Evolutionary conservation across 371 early-diverging fungal genomes (phyloP).

Genomic region (Actinomucor elegans): DNA sequence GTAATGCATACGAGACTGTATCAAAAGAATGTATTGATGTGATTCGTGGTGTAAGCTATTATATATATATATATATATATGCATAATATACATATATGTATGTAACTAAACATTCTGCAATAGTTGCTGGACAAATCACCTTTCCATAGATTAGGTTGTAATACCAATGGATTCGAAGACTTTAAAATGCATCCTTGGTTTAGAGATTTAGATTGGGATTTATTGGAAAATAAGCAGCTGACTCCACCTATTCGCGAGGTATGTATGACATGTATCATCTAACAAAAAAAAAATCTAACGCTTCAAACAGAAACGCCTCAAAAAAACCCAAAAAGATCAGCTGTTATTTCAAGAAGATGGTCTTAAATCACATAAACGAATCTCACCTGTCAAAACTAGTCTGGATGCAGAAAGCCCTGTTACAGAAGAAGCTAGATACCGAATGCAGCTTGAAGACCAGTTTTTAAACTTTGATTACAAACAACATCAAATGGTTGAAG

Average conservation of each 20-base stretch:
- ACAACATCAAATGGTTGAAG: constrained; percentile 16
- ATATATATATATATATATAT: too few species aligned
- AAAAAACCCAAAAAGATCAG: not conserved
- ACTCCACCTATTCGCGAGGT: constrained; percentile 40
- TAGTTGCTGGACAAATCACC: constrained; percentile 66
- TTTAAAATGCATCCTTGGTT: constrained; percentile 68
- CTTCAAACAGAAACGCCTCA: not conserved
- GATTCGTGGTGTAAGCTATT: constrained; percentile 32
- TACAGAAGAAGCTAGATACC: constrained; percentile 29
- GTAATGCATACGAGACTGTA: constrained; percentile 42
- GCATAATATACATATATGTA: too few species aligned
- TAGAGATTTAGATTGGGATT: constrained; percentile 57
- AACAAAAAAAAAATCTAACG: too few species aligned
- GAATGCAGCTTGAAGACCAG: constrained; percentile 27
- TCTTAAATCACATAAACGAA: constrained; percentile 17
- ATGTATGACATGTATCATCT: not conserved
- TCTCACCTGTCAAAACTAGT: constrained; percentile 7
- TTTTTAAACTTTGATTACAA: constrained; percentile 22
- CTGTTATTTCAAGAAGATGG: constrained; percentile 20
- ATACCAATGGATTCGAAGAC: constrained; percentile 45
- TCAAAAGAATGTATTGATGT: constrained; percentile 56
- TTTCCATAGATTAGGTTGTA: constrained; percentile 53
- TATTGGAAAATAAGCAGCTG: constrained; percentile 51
- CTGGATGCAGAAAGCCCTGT: constrained; percentile 14
- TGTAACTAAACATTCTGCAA: too few species aligned